These are phyloP conservation scores for Phytopythium kandeliae DNA, from an alignment of 352 stramenopile species.

Conservation along the genomic window DNA sequence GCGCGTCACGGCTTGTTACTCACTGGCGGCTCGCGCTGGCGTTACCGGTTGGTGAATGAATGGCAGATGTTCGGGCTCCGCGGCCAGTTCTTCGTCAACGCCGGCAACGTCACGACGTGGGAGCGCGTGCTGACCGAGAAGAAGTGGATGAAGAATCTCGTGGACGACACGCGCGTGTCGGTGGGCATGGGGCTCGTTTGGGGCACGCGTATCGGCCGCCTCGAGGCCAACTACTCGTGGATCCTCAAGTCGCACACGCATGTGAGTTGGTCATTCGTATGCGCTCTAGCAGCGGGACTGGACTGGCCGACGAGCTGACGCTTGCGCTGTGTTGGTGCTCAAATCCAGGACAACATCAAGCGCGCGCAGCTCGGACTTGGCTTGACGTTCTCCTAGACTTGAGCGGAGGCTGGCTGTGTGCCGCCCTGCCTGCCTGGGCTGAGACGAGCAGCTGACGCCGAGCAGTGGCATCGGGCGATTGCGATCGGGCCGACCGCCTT, in stretches of 20 bases:
- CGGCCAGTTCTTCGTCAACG: conserved; percentile 87
- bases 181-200: conserved; percentile 86
- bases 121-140: conserved; percentile 77
- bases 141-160: conserved; percentile 88
- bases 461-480: no score
- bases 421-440: no score
- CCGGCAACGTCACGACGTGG: conserved; percentile 88
- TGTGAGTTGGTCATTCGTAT: conserved; percentile 29
- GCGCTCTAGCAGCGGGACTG: no score
- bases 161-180: conserved; percentile 81
- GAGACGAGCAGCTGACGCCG: not conserved
- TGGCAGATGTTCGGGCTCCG: conserved; percentile 74
- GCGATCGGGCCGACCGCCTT: no score
- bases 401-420: not conserved
- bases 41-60: no score
- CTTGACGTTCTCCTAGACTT: conserved; percentile 74
- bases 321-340: conserved; percentile 1
- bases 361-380: conserved; percentile 78
- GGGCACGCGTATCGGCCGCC: conserved; percentile 77
- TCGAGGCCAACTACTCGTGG: conserved; percentile 91
- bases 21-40: no score
- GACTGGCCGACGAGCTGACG: not conserved
- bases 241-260: conserved; percentile 78
- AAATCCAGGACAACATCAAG: conserved; percentile 79
- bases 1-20: no score